Evolutionary conservation across 1,139 yeast genomes (phyloP).

Genomic region (Suhomyces bokatorum): DNA sequence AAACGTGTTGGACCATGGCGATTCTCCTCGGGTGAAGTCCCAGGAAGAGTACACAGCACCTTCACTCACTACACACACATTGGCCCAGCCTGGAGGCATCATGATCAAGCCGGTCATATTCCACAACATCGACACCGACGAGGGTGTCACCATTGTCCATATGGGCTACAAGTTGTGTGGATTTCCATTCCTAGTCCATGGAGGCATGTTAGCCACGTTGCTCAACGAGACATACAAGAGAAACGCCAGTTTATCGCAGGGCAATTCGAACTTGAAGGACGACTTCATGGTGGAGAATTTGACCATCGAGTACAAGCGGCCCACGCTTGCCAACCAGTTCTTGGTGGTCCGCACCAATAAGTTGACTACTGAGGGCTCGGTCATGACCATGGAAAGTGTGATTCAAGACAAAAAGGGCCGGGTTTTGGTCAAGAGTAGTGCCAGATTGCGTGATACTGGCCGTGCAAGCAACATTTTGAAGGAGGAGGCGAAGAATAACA

Average conservation of each 20-base stretch:
- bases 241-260: slow-evolving; percentile 47
- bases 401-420: slow-evolving; percentile 40
- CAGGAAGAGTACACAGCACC: slow-evolving; percentile 36
- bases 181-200: slow-evolving; percentile 84
- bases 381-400: slow-evolving; percentile 29
- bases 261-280: slow-evolving; percentile 34
- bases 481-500: not conserved
- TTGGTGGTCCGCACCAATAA: slow-evolving; percentile 59
- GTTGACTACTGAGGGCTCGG: slow-evolving; percentile 29
- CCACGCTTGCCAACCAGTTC: slow-evolving; percentile 80
- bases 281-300: slow-evolving; percentile 52
- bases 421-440: slow-evolving; percentile 38
- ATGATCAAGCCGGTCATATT: slow-evolving; percentile 73
- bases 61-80: slow-evolving; percentile 33
- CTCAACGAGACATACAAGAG: slow-evolving; percentile 73
- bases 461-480: slow-evolving; percentile 24
- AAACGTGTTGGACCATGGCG: slow-evolving; percentile 32
- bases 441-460: slow-evolving; percentile 42
- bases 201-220: slow-evolving; percentile 83
- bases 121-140: slow-evolving; percentile 55
- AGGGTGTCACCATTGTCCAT: slow-evolving; percentile 69
- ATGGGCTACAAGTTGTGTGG: slow-evolving; percentile 82
- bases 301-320: slow-evolving; percentile 61
- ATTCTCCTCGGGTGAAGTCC: slow-evolving; percentile 16
- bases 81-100: slow-evolving; percentile 71